phyloP scores from a whole-genome alignment of 129 eudicot genomes.

The Sambucus nigra region DNA sequence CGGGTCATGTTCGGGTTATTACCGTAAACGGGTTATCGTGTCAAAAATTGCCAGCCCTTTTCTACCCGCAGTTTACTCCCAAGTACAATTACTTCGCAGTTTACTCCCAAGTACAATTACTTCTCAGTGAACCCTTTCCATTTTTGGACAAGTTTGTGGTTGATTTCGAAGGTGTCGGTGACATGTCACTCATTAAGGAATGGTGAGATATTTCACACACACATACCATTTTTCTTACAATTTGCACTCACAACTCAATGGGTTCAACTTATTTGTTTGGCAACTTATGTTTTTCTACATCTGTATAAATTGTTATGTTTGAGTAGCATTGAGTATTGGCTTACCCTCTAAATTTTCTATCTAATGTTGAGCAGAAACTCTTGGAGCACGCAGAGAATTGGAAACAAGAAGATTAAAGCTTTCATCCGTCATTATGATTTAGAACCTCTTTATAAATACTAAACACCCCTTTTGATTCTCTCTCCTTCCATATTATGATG shows the following conservation, averaged over 20 bases:
- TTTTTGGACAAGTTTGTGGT: not conserved
- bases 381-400: not conserved
- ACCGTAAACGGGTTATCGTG: too few relatives aligned
- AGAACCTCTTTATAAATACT: not conserved
- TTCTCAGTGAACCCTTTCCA: too few relatives aligned
- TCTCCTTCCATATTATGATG: constrained; percentile 17
- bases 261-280: not conserved
- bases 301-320: not conserved
- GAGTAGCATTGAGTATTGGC: not conserved
- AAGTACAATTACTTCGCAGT: too few relatives aligned
- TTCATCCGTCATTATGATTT: not conserved
- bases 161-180: not conserved
- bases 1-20: too few relatives aligned
- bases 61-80: too few relatives aligned
- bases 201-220: not conserved
- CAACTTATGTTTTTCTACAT: not conserved
- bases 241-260: not conserved
- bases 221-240: not conserved
- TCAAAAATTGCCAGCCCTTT: too few relatives aligned
- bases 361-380: constrained; percentile 1
- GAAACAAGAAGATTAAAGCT: not conserved
- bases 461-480: not conserved
- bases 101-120: too few relatives aligned
- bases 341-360: not conserved
- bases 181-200: not conserved